Evolutionary conservation across 1,284 basidiomycete genomes (phyloP), one percentile per base, ranked within the genome.

Genomic region (Marasmius fiardii): DNA sequence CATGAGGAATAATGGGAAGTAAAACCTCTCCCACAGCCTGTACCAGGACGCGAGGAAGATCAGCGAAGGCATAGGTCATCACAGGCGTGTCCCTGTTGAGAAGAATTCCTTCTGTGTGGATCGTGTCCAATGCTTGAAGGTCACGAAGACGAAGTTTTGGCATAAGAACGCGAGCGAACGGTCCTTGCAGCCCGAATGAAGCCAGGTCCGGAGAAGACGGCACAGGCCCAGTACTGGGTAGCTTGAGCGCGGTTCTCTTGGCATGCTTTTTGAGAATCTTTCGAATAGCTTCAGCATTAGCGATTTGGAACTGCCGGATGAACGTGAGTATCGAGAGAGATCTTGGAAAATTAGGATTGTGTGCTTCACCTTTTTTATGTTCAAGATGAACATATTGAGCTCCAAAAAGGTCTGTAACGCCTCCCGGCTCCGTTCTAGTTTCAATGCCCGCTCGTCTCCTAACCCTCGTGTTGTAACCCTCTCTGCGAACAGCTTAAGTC

Each of bases 251-350:
- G 0, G 92, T 93, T 4, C 93, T 85, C 69, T 97, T 98, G 26
- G 92, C 83, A 68, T 97, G 95, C 69, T 98, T 98, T 78, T 98
- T 97, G 58, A 97, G 81, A 58, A 94, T 93, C 73, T 94, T 94
- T 44, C 91, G 83, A 1, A 85, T 88, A 1, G 95, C 95, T 69
- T 97, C 93, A 6, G 90, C 80, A 63, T 94, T 98, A 7, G 93
- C 93, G 34, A 82, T 72, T 68, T 95, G 90, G 66, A 93, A 89
- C 85, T 90, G 52, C n/a, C n/a, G 11, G n/a, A 37, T n/a, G 56
- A 23, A 23, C 10, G 28, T 31, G 23, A 34, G 23, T 37, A 47
- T 33, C 34, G 21, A 41, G 39, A 23, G 43, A 45, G 43, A n/a
- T n/a, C n/a, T n/a, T n/a, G n/a, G n/a, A n/a, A n/a, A n/a, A n/a